Evolutionary conservation across 148 eudicot species (phyloP).

Genomic region (Rhododendron henanense): DNA sequence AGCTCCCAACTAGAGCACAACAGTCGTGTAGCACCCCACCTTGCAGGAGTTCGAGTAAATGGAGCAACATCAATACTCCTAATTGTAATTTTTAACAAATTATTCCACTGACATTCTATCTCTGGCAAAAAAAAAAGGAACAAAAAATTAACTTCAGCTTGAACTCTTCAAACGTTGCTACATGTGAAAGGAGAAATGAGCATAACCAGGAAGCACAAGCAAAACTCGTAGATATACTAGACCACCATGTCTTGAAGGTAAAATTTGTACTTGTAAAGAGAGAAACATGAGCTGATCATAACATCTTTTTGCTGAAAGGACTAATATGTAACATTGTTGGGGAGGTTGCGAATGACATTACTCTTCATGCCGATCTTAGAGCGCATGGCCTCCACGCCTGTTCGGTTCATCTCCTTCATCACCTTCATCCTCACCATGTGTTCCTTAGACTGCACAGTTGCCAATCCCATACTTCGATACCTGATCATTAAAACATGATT

Average conservation of each 20-base stretch:
- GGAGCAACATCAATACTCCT: background rate
- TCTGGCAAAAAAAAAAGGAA: background rate
- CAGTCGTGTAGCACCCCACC: background rate
- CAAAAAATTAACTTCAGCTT: background rate
- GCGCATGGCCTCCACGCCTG: constrained; percentile 76
- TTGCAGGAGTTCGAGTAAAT: background rate
- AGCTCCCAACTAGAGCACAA: background rate
- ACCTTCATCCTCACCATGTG: constrained; percentile 77
- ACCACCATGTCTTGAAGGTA: background rate
- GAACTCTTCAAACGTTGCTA: background rate
- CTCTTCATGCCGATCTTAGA: constrained; percentile 88
- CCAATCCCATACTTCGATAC: constrained; percentile 86
- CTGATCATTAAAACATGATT: constrained; percentile 27
- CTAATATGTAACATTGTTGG: constrained; percentile 75
- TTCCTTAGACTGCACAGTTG: constrained; percentile 86
- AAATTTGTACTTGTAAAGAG: background rate
- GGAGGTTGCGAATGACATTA: constrained; percentile 84
- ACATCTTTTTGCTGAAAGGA: background rate
- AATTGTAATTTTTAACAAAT: background rate
- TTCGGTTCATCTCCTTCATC: constrained; percentile 68
- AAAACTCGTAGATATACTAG: background rate
- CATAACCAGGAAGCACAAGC: background rate
- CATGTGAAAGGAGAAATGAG: background rate
- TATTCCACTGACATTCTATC: background rate
- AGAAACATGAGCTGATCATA: background rate